Evolutionary conservation across 257 asterid species (phyloP), one percentile per base, ranked within the genome.

Genomic region (Penstemon newberryi): DNA sequence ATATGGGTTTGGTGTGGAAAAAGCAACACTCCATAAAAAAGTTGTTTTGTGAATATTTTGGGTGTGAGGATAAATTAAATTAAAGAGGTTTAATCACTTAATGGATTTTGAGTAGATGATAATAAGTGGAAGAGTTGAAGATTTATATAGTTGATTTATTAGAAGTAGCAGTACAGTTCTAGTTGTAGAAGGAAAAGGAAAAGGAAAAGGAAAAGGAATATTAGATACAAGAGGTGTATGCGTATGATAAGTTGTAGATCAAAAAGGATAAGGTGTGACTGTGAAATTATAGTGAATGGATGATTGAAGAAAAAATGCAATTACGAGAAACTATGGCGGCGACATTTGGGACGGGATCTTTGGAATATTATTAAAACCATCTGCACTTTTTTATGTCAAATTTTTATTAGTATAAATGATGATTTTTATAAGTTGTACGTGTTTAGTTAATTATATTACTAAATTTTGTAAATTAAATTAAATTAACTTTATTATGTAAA

Each of bases 21-120:
- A 86, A 76, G 81, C 85, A 76, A 66, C 73, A 84, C 83, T 86
- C 96, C 96, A 91, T 91, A 0, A 56, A 56, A n/a, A 9, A 7
- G 61, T 41, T 3, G 63, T 57, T 13, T 25, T 36, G 37, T 37
- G 43, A 33, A 25, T 25, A 25, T 25, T 15, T 25, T 1, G 33
- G 33, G 33, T 25, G 33, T 86, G 87, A 80, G 82, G 72, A 42
- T 55, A 66, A 36, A 2, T 63, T 56, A 7, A 18, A 19, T 58
- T 47, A 49, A 11, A 15, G 54, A 5, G 69, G 68, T 44, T 19
- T 6, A 6, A 46, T 46, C 33, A 42, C 18, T 13, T 19, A 43
- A 60, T 6, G 8, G 52, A 41, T 18, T n/a, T 11, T 60, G 51
- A 60, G 46, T 12, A 60, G 66, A 13, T 50, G 33, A 40, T 60